Evolutionary conservation across 2,329 filamentous ascomycete species (phyloP), one percentile per base, ranked within the genome.

Genomic region (Conoideocrella luteorostrata): DNA sequence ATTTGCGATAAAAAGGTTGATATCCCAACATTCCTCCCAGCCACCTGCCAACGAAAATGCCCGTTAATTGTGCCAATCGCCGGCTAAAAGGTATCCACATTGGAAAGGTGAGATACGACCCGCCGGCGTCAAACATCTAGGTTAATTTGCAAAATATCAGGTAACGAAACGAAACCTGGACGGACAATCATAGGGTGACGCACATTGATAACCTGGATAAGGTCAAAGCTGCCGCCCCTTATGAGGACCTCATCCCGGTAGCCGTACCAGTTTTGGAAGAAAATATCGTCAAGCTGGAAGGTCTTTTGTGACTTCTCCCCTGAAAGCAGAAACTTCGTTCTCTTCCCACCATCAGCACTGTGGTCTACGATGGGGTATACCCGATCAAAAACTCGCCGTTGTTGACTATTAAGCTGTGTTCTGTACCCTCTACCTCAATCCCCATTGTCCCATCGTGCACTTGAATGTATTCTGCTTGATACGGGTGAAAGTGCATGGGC

Each of bases 51-150:
- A 29, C 23, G 9, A 40, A 20, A 17, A 40, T 40, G 13, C 38
- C 38, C 24, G 23, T 18, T 13, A 24, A 9, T 17, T 17, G 38
- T 11, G 38, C 38, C 10, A 40, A 12, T 7, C 21, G 9, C 23
- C 23, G 21, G 38, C 23, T 40, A 28, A 40, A 40, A 12, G 38
- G 38, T 29, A 40, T 15, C 38, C 38, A 40, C 5, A 23, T 24
- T 10, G 38, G 21, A 40, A 40, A 40, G 7, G 21, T 11, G 13
- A 40, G 38, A 28, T 40, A 40, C 21, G 38, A 40, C 7, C 38
- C 38, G 15, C 38, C 38, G 24, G 38, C 38, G 17, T 40, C 38
- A 18, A 40, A 40, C 23, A 29, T 40, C 38, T 40, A 7, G n/a
- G n/a, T n/a, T n/a, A n/a, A n/a, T n/a, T n/a, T n/a, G n/a, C n/a